phyloP scores from a whole-genome alignment of 331 rosid genomes.

The Acacia pycnantha region DNA sequence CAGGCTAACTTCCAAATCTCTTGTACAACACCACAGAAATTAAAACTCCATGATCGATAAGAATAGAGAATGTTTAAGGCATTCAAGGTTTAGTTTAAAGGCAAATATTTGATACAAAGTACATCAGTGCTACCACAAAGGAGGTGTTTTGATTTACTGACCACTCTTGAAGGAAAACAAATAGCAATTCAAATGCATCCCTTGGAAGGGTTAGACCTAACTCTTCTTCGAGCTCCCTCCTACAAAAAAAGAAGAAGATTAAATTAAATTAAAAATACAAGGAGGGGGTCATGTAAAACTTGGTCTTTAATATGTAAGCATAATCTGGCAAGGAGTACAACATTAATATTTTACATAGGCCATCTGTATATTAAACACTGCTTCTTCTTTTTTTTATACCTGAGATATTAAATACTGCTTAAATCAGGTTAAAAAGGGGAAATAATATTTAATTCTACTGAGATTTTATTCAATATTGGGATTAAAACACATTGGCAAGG shows the following conservation, averaged over 20 bases:
- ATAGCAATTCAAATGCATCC: conserved; percentile 87
- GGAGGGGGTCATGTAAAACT: conserved; percentile 4
- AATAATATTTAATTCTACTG: background rate
- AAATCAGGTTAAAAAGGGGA: background rate
- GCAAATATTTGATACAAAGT: background rate
- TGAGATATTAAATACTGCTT: background rate
- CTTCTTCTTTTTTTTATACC: too few species aligned
- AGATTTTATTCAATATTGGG: background rate
- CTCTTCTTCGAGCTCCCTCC: conserved; percentile 95
- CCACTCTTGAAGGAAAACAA: conserved; percentile 78
- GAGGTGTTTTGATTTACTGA: conserved; percentile 35
- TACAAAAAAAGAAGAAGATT: conserved; percentile 37
- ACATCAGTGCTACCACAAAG: background rate
- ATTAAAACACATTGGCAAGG: background rate
- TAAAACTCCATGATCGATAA: background rate
- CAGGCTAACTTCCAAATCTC: background rate
- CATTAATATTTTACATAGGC: background rate
- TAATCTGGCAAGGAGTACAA: background rate
- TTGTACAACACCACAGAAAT: background rate
- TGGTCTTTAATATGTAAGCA: conserved; percentile 14
- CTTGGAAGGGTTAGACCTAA: conserved; percentile 78
- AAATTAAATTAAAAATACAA: background rate
- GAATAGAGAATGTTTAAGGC: background rate
- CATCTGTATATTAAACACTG: conserved; percentile 6
- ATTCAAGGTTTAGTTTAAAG: background rate